Evolutionary conservation across 2,329 filamentous ascomycete genomes (phyloP), one percentile per base, ranked within the genome.

Genomic region (Aspergillus arachidicola): DNA sequence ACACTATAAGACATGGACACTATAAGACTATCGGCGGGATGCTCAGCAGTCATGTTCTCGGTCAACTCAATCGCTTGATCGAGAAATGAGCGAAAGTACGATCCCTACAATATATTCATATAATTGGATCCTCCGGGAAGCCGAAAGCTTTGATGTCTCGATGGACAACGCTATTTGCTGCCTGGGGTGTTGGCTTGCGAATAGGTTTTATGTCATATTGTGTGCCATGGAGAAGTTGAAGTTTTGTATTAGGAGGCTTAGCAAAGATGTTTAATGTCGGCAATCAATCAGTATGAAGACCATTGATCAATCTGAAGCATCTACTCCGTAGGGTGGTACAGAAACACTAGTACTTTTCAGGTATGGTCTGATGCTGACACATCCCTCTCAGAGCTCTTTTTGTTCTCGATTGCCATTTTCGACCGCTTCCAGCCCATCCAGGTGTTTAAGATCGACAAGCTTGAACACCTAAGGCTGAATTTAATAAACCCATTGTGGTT

Each of bases 401-500:
- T 32, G 14, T 53, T 38, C 51, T 55, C 34, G 32, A 21, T 32
- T 38, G 26, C 6, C 12, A 19, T 53, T 58, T 34, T 55, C n/a
- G 32, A 55, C 7, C 51, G 11, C 32, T 34, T 54, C 19, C 10
- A 36, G 30, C 51, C 32, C n/a, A 36, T 36, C 28, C n/a, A 54
- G n/a, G 21, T 23, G 51, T 54, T 54, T n/a, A 36, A 36, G 51
- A 36, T 36, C 30, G 51, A 55, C 32, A 55, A 55, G 32, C 21
- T 32, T 23, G 51, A 55, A 26, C 51, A 55, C 12, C n/a, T 14
- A 55, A 55, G 51, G 26, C 45, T 45, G 19, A 45, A 14, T 51
- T 30, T 38, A n/a, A 36, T 38, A 32, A 28, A 45, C 60, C 46
- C 57, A 38, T 28, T 45, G 60, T 58, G 58, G 62, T 53, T 56